Percentiles rank a stretch among this genome's conserved stretches.
These are phyloP conservation scores for Penicillium expansum DNA, from an alignment of 2,329 filamentous ascomycete genomes.

Conservation along the genomic window DNA sequence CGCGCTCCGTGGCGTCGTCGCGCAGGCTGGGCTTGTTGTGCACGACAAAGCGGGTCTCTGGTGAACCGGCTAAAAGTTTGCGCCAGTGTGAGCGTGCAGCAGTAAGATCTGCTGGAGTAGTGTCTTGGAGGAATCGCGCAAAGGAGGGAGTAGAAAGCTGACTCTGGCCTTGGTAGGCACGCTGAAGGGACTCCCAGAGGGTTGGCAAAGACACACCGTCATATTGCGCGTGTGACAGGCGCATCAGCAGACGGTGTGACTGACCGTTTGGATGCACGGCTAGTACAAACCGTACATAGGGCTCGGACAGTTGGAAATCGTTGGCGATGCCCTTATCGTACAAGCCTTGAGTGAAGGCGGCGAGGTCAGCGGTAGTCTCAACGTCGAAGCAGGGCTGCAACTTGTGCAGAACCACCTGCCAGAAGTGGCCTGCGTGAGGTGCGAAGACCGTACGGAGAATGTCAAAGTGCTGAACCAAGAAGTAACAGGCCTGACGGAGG, in stretches of 20 bases:
- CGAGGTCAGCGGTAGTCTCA: slow-evolving; percentile 5
- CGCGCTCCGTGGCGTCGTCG: not conserved
- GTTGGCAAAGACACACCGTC: slow-evolving; percentile 22
- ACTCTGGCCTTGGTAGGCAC: slow-evolving; percentile 9
- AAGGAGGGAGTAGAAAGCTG: slow-evolving; percentile 12
- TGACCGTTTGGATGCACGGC: slow-evolving; percentile 7
- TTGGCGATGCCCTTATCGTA: slow-evolving; percentile 7
- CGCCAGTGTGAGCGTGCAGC: slow-evolving; percentile 1
- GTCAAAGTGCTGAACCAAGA: slow-evolving; percentile 31
- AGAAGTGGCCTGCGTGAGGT: slow-evolving; percentile 43
- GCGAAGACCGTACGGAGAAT: slow-evolving; percentile 57
- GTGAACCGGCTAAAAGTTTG: slow-evolving; percentile 11
- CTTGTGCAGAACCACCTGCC: slow-evolving; percentile 39
- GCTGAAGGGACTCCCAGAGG: slow-evolving; percentile 9
- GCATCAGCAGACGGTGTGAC: slow-evolving; percentile 26
- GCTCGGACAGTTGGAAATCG: slow-evolving; percentile 5
- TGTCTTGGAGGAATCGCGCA: not conserved
- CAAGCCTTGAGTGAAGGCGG: slow-evolving; percentile 4
- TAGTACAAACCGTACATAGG: slow-evolving; percentile 21
- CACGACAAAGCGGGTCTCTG: slow-evolving; percentile 10
- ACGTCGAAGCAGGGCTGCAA: not conserved
- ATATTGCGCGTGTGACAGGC: slow-evolving; percentile 35
- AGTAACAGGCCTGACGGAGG: slow-evolving; percentile 13
- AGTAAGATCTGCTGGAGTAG: slow-evolving; percentile 1
- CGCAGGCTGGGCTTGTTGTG: slow-evolving; percentile 13